Evolutionary conservation across 257 asterid genomes (phyloP).

Genomic region (Lycium barbarum): DNA sequence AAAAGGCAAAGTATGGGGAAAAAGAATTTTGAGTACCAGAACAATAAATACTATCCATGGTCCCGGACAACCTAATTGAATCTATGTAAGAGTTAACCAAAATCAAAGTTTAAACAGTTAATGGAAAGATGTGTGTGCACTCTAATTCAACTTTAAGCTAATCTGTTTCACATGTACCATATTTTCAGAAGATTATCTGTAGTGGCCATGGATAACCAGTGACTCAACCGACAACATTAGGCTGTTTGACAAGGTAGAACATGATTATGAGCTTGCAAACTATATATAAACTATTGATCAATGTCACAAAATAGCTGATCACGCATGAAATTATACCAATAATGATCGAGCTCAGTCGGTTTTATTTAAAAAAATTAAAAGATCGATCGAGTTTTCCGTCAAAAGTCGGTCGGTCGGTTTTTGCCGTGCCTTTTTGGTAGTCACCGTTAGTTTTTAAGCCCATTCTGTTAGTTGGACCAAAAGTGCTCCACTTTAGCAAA

Average conservation of each 20-base stretch:
- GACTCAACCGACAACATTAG: neutral
- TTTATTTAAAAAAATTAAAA: no score
- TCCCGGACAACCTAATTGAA: constrained; percentile 15
- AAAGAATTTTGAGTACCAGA: neutral
- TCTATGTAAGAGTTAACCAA: neutral
- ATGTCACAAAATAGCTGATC: neutral
- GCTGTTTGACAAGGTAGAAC: no score
- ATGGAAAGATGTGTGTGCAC: neutral
- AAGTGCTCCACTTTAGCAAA: no score
- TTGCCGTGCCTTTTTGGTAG: no score
- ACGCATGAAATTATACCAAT: neutral
- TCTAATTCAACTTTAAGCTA: neutral
- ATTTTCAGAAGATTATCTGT: constrained; percentile 6
- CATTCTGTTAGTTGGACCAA: no score
- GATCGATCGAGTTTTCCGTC: no score
- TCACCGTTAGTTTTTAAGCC: no score
- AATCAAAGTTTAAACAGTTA: neutral
- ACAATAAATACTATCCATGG: constrained; percentile 8
- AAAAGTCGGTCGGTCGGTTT: no score
- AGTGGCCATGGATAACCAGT: neutral
- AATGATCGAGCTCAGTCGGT: no score
- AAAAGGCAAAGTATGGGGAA: neutral
- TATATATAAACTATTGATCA: neutral
- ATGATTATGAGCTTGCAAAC: neutral
- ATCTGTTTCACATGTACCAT: constrained; percentile 2